Percentiles rank a stretch among this genome's conserved stretches.
Evolutionary conservation across 306 rosid species (phyloP).

Genomic region (Trifolium dubium): DNA sequence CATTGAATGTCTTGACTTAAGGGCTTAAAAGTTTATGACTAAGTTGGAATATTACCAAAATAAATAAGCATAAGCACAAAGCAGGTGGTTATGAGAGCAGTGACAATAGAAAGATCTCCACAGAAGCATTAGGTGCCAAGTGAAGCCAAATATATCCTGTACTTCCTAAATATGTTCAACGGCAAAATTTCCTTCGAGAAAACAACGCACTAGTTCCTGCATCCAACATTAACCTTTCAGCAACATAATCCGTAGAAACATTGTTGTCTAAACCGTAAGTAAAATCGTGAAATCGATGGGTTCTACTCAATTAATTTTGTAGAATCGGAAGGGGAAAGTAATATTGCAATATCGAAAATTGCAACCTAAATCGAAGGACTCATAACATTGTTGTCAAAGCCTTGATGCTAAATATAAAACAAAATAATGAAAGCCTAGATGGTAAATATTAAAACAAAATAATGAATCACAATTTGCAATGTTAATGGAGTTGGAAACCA

Average conservation of each 20-base stretch:
- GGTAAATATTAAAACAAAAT: no score
- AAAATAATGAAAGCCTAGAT: no score
- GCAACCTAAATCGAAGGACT: no score
- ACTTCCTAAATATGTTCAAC: not conserved
- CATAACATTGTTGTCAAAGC: no score
- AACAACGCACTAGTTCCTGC: constrained; percentile 31
- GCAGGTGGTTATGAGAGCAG: constrained; percentile 6
- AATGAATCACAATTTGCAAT: no score
- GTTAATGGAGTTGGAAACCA: no score
- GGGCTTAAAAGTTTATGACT: not conserved
- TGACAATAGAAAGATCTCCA: not conserved
- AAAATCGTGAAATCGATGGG: no score
- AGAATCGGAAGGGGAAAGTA: no score
- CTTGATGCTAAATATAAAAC: no score
- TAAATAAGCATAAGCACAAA: constrained; percentile 8
- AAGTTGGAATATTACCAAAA: constrained; percentile 3
- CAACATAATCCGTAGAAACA: constrained; percentile 5
- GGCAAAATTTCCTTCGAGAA: constrained; percentile 27
- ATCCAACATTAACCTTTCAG: constrained; percentile 36
- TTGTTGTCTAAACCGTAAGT: no score
- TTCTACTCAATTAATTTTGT: no score
- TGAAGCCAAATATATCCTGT: constrained; percentile 1
- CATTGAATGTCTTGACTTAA: not conserved
- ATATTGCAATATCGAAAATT: no score
- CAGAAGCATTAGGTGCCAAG: constrained; percentile 21